Conservation (phyloP, 2,329 filamentous ascomycete genomes). For the Leptosphaerulina australis region DNA sequence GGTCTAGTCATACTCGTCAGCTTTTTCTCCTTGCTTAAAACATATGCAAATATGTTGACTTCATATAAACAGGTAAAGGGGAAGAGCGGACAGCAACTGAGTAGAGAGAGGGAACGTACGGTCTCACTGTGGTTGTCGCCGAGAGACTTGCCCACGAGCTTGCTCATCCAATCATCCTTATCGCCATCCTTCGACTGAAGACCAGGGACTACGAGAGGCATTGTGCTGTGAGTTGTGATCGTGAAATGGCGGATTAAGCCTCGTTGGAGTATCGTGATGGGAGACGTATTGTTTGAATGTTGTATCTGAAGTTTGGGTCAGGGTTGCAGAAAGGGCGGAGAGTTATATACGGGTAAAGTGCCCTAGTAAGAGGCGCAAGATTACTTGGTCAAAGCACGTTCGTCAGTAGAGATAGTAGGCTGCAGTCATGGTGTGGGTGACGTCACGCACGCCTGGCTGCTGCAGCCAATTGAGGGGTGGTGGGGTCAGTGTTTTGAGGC, state of each 20-base stretch:
- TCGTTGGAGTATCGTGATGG: conserved; percentile 6
- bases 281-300: neutral
- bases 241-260: conserved; percentile 2
- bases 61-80: neutral
- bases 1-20: conserved; percentile 49
- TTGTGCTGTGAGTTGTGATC: conserved; percentile 34
- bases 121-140: conserved; percentile 55
- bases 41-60: no score
- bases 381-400: conserved; percentile 25
- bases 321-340: neutral
- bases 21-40: neutral
- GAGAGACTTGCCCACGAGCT: conserved; percentile 60
- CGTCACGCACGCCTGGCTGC: conserved; percentile 30
- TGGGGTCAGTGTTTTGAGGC: conserved; percentile 2
- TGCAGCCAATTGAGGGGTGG: conserved; percentile 13
- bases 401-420: conserved; percentile 21
- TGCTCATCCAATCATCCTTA: conserved; percentile 53
- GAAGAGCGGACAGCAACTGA: conserved; percentile 2
- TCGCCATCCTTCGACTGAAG: conserved; percentile 48
- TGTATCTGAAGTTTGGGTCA: neutral
- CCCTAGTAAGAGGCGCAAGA: conserved; percentile 17
- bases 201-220: conserved; percentile 60
- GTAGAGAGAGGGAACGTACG: conserved; percentile 35
- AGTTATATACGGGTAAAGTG: conserved; percentile 21
- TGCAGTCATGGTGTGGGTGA: conserved; percentile 25